These are phyloP conservation scores for Pelargonium myrrhifolium DNA, from an alignment of 441 rosid species.

Conservation along the genomic window DNA sequence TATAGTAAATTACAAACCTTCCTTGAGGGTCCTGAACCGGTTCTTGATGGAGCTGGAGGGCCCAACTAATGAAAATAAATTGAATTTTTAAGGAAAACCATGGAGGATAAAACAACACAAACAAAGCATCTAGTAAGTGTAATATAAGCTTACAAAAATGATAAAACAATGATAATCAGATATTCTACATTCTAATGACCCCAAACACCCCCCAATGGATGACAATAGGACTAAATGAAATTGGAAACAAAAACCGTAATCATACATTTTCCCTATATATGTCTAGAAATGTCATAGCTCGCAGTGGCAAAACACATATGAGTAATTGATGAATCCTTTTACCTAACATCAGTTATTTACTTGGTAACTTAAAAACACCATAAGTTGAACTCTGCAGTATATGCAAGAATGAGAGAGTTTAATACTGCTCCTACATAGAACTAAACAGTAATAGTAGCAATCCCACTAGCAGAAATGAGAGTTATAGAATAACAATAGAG, in stretches of 20 bases:
- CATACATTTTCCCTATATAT: not conserved
- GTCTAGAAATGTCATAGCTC: not conserved
- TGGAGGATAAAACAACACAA: conserved; percentile 9
- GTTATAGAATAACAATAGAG: not conserved
- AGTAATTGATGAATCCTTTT: conserved; percentile 1
- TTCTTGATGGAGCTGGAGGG: conserved; percentile 62
- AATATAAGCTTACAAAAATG: not conserved
- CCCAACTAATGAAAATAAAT: conserved; percentile 44
- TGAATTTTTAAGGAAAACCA: conserved; percentile 11
- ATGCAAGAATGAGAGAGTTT: not conserved
- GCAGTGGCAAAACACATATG: not conserved
- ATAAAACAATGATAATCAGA: not conserved
- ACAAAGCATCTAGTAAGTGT: conserved; percentile 16
- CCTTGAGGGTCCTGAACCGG: conserved; percentile 71
- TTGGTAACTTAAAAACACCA: not conserved
- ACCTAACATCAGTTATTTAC: not conserved
- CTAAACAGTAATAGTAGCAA: not conserved
- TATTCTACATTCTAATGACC: not conserved
- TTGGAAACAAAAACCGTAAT: too few relatives aligned
- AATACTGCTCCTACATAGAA: not conserved
- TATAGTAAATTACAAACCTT: conserved; percentile 53
- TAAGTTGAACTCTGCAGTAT: conserved; percentile 1
- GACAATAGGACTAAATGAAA: too few relatives aligned
- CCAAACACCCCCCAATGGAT: too few relatives aligned
- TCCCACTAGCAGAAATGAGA: not conserved